Conservation (phyloP, 495 filamentous ascomycete genomes). For the Apodospora peruviana region DNA sequence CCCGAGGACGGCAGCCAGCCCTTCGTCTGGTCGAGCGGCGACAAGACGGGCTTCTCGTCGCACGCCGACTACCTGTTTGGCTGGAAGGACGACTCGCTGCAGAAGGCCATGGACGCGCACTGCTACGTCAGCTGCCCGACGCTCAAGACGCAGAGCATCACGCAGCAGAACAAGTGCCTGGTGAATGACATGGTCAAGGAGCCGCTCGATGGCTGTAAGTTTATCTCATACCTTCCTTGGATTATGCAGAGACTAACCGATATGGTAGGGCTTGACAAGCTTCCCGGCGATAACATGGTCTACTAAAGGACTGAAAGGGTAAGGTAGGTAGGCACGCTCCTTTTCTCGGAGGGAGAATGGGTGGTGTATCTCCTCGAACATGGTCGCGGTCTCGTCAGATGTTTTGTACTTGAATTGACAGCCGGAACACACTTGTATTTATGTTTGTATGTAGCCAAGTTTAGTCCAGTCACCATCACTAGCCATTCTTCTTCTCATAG, state of each 20-base stretch:
- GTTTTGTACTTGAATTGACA: no score
- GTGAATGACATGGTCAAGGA: conserved; percentile 28
- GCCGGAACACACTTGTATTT: no score
- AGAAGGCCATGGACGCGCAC: conserved; percentile 33
- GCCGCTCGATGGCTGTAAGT: conserved; percentile 33
- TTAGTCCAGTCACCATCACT: no score
- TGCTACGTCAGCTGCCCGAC: conserved; percentile 32
- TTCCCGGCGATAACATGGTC: neutral
- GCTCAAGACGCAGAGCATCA: conserved; percentile 34
- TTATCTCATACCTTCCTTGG: neutral
- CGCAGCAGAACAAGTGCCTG: conserved; percentile 31
- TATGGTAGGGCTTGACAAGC: neutral
- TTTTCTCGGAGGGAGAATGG: no score
- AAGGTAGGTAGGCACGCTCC: no score
- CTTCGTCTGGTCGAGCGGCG: conserved; percentile 42
- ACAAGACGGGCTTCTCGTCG: conserved; percentile 28
- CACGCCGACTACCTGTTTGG: conserved; percentile 38
- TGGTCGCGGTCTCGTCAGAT: no score
- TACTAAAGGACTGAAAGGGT: neutral
- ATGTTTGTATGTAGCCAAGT: no score
- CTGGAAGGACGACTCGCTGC: conserved; percentile 32
- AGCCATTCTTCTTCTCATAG: no score
- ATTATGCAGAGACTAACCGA: neutral
- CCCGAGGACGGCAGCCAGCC: conserved; percentile 37
- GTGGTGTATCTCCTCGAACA: no score